Evolutionary conservation across 129 eudicot genomes (phyloP), one percentile per base, ranked within the genome.

Genomic region (Flaveria trinervia): DNA sequence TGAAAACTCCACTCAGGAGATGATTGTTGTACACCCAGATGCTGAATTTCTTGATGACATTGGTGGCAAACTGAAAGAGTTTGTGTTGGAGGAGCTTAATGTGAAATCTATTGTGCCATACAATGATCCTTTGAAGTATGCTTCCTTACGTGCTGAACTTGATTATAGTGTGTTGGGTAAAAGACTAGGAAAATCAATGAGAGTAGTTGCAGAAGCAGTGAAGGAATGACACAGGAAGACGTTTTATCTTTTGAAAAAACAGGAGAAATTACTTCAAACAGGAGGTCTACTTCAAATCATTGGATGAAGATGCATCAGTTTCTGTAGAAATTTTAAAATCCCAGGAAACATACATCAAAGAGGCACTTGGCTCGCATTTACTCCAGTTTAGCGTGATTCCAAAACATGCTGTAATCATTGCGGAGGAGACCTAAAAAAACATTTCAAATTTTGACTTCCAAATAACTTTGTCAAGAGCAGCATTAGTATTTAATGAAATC

Each of bases 21-120:
- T 92, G 98, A 87, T 90, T 55, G 88, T 92, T 50, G 96, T 92
- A 23, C 93, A 92, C 76, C 92, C 96, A 72, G 96, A 92, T 84
- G 78, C 84, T n/a, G 96, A 88, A 51, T 92, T 90, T 66, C 84
- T 92, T 9, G 96, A 88, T 70, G 98, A 92, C 75, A 92, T 92
- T 55, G 78, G 90, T n/a, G 89, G 88, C 33, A 92, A 86, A 77
- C 84, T 92, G 51, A 86, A 79, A 83, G 97, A 92, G 91, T 89
- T 82, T 85, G 96, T 92, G 73, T 83, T 88, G 71, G 98, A 92
- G 84, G 96, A 92, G 74, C 86, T 92, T 51, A 92, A 92, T 72
- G 85, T 92, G 6, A 85, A 89, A 76, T 88, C 96, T 28, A 67
- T 92, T 74, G 84, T 88, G 22, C 86, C 96, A 2, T 92, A 92